Evolutionary conservation across 2,329 filamentous ascomycete species (phyloP).

Genomic region (Hypoxylon sp.): DNA sequence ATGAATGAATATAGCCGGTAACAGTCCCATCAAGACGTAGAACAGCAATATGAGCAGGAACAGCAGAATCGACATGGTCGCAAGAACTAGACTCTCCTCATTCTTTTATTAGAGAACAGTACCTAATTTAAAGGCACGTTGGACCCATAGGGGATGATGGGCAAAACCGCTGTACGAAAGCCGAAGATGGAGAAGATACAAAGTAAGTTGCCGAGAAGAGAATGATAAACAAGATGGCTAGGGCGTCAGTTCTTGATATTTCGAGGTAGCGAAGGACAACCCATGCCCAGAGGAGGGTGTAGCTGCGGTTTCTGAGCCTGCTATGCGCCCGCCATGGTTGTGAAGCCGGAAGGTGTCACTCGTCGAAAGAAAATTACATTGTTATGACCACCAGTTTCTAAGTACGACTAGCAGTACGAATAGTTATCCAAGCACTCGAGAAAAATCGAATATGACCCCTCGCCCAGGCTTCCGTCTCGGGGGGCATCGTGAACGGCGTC

Average conservation of each 20-base stretch:
- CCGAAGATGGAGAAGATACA: background rate
- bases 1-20: background rate
- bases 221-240: background rate
- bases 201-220: background rate
- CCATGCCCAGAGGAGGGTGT: too few species aligned
- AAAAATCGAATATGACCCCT: too few species aligned
- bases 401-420: too few species aligned
- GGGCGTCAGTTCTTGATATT: background rate
- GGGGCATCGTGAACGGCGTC: constrained; percentile 25
- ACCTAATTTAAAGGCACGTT: background rate
- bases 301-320: too few species aligned
- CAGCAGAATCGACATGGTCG: background rate
- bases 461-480: too few species aligned
- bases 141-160: background rate
- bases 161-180: background rate
- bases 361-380: too few species aligned
- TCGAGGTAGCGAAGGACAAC: too few species aligned
- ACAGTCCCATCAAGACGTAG: background rate
- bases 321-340: too few species aligned
- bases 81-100: background rate
- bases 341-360: too few species aligned
- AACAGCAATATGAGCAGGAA: background rate
- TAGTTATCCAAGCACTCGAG: too few species aligned
- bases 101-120: background rate
- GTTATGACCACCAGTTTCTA: too few species aligned